Conservation (phyloP, 495 filamentous ascomycete species). For the Podospora fimiseda region DNA sequence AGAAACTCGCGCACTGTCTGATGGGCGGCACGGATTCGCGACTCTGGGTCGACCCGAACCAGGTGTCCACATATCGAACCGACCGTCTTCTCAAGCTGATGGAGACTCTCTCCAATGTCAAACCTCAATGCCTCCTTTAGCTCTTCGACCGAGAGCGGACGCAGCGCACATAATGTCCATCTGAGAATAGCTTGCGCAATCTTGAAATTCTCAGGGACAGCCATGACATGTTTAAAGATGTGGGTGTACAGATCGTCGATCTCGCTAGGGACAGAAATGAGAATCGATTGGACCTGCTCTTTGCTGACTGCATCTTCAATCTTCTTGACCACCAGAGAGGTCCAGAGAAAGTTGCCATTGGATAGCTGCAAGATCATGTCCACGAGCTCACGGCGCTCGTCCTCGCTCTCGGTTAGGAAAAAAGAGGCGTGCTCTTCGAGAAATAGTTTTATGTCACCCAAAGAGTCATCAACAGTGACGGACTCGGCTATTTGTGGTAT, state of each 20-base stretch:
- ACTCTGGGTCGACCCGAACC: too few species aligned
- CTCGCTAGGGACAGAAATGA: background rate
- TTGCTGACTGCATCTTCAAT: background rate
- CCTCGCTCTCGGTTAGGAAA: background rate
- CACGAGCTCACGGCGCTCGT: background rate
- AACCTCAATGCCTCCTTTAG: too few species aligned
- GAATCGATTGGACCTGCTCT: background rate
- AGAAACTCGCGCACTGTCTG: too few species aligned
- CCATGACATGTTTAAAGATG: background rate
- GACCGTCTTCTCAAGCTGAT: too few species aligned
- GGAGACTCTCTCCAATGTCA: too few species aligned
- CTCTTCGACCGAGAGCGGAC: background rate
- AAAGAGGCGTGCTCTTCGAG: too few species aligned
- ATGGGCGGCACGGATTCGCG: too few species aligned
- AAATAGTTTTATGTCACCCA: too few species aligned
- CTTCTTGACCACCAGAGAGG: background rate
- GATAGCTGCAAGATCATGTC: background rate
- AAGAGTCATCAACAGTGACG: too few species aligned
- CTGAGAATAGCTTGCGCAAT: background rate
- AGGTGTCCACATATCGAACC: too few species aligned
- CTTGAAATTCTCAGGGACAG: background rate
- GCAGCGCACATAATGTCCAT: background rate
- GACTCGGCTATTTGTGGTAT: too few species aligned
- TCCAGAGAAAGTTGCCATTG: background rate
- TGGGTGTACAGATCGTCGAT: background rate